These are phyloP conservation scores for Candida sojae DNA, from an alignment of 1,139 yeast genomes.

Conservation along the genomic window DNA sequence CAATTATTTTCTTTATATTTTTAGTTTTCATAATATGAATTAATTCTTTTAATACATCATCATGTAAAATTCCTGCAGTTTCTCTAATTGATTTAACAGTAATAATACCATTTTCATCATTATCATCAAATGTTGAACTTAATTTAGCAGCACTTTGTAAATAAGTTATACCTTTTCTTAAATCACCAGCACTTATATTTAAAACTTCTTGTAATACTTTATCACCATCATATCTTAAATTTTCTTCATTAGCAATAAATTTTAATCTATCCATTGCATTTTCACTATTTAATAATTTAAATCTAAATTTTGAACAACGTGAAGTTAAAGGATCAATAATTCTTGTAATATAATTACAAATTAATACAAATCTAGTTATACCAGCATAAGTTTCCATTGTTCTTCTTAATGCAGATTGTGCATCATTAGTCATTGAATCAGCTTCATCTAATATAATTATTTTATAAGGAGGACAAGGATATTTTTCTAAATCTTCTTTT, in stretches of 20 bases:
- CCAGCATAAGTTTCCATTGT: slow-evolving; percentile 96
- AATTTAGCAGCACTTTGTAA: slow-evolving; percentile 85
- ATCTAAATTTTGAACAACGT: slow-evolving; percentile 92
- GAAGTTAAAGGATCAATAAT: slow-evolving; percentile 96
- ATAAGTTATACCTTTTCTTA: slow-evolving; percentile 89
- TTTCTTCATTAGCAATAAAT: slow-evolving; percentile 70
- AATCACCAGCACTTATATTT: slow-evolving; percentile 78
- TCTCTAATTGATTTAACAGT: slow-evolving; percentile 58
- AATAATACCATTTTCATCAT: slow-evolving; percentile 34
- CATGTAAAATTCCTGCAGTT: slow-evolving; percentile 84
- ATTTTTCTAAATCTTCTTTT: slow-evolving; percentile 74
- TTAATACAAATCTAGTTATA: slow-evolving; percentile 95
- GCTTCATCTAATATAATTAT: slow-evolving; percentile 93
- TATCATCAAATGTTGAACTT: slow-evolving; percentile 28
- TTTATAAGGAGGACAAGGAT: slow-evolving; percentile 59
- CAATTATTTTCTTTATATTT: slow-evolving; percentile 38
- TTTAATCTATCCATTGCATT: slow-evolving; percentile 79
- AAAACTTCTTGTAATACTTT: slow-evolving; percentile 64
- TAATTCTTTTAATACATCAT: slow-evolving; percentile 47
- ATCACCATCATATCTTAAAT: slow-evolving; percentile 44
- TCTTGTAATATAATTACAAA: slow-evolving; percentile 92
- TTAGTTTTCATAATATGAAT: slow-evolving; percentile 40
- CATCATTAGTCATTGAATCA: slow-evolving; percentile 96
- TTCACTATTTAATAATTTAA: slow-evolving; percentile 76
- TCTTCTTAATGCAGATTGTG: slow-evolving; percentile 95